Conservation (phyloP, 1,139 yeast species). For the Arxiozyma bovina region DNA sequence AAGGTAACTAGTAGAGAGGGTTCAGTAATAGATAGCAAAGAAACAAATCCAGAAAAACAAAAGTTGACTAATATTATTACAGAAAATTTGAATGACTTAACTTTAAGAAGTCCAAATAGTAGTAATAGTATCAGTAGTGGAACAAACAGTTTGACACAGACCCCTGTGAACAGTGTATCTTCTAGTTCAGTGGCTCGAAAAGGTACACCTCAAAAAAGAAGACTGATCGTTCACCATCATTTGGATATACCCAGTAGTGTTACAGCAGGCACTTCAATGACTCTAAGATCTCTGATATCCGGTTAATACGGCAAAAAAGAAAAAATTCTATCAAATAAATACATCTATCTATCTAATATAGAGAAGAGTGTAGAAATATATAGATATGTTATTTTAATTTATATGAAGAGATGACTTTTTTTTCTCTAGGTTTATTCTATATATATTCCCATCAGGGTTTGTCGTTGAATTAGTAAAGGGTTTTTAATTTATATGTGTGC, state of each 20-base stretch:
- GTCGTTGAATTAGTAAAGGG: no score
- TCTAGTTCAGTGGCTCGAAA: neutral
- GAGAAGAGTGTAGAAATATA: neutral
- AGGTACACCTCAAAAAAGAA: conserved; percentile 5
- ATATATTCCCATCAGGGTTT: no score
- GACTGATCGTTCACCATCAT: conserved; percentile 12
- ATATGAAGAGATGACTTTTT: neutral
- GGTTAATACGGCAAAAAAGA: neutral
- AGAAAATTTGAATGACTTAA: conserved; percentile 3
- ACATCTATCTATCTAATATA: neutral
- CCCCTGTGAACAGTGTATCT: neutral
- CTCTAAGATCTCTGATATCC: conserved; percentile 5
- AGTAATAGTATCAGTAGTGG: neutral
- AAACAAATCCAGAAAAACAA: neutral
- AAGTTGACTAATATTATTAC: neutral
- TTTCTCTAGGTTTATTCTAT: no score
- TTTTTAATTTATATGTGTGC: no score
- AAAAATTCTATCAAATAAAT: neutral
- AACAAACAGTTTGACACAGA: neutral
- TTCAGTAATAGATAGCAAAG: conserved; percentile 5
- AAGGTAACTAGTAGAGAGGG: conserved; percentile 5
- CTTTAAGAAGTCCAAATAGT: conserved; percentile 2
- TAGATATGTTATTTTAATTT: no score
- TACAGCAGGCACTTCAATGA: conserved; percentile 6
- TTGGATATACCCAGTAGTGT: conserved; percentile 14